Evolutionary conservation across 148 eudicot genomes (phyloP).

Genomic region (Rhododendron simsii): DNA sequence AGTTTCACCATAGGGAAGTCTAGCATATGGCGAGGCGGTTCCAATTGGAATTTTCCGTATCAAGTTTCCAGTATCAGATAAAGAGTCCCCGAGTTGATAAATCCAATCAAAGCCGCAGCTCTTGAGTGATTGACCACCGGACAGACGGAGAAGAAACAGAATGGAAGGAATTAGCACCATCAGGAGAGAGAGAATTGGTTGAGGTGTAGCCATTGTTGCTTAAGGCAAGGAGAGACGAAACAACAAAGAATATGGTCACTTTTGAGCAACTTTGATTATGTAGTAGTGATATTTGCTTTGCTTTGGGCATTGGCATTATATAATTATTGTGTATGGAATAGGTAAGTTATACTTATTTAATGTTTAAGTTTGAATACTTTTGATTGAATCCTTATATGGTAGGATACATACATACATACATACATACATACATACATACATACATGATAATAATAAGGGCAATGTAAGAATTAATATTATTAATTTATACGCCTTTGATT

Average conservation of each 20-base stretch:
- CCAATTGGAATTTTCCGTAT: not conserved
- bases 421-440: no score
- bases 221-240: not conserved
- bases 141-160: not conserved
- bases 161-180: not conserved
- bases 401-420: no score
- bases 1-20: constrained; percentile 16
- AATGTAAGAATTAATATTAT: no score
- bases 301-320: no score
- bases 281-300: no score
- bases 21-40: not conserved
- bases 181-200: not conserved
- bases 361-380: no score
- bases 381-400: no score
- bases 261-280: not conserved
- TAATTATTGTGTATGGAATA: no score
- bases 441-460: no score
- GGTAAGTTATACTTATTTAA: no score
- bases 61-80: constrained; percentile 21
- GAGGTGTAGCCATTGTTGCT: not conserved
- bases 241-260: not conserved
- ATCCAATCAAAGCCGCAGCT: constrained; percentile 9
- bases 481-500: no score
- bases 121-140: not conserved
- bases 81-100: constrained; percentile 23